Percentiles rank a stretch among this genome's conserved stretches.
Evolutionary conservation across 805 yeast genomes (phyloP).

Genomic region (Debaryomyces castellii): DNA sequence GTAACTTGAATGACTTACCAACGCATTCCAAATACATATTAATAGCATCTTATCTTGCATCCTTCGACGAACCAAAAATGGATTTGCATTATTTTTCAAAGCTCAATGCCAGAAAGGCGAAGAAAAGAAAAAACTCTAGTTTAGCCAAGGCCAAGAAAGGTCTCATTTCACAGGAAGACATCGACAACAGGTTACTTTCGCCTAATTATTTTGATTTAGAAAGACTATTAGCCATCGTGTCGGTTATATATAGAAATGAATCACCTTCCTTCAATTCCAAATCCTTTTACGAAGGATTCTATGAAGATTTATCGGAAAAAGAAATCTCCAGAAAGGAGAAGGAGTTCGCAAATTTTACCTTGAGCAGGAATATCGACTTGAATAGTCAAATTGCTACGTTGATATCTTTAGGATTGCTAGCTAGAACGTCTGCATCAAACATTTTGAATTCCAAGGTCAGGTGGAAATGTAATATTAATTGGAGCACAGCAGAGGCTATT

Average conservation of each 20-base stretch:
- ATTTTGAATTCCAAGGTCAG: slow-evolving; percentile 64
- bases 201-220: slow-evolving; percentile 77
- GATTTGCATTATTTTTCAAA: slow-evolving; percentile 73
- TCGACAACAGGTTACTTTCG: slow-evolving; percentile 63
- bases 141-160: slow-evolving; percentile 13
- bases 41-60: slow-evolving; percentile 80
- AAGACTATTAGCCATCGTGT: slow-evolving; percentile 74
- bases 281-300: slow-evolving; percentile 19
- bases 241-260: slow-evolving; percentile 58
- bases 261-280: slow-evolving; percentile 26
- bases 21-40: slow-evolving; percentile 66
- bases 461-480: slow-evolving; percentile 78
- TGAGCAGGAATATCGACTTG: slow-evolving; percentile 47
- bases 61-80: slow-evolving; percentile 66
- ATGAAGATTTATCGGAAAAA: slow-evolving; percentile 34
- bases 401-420: slow-evolving; percentile 50
- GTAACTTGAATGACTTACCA: slow-evolving; percentile 49
- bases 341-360: slow-evolving; percentile 35
- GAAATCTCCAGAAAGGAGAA: slow-evolving; percentile 29
- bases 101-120: slow-evolving; percentile 36
- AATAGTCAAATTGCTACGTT: slow-evolving; percentile 60
- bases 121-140: slow-evolving; percentile 35
- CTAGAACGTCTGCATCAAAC: slow-evolving; percentile 46
- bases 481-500: slow-evolving; percentile 60
- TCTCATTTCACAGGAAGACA: slow-evolving; percentile 36